Conservation (phyloP, 306 rosid species). For the Prosopis cineraria region DNA sequence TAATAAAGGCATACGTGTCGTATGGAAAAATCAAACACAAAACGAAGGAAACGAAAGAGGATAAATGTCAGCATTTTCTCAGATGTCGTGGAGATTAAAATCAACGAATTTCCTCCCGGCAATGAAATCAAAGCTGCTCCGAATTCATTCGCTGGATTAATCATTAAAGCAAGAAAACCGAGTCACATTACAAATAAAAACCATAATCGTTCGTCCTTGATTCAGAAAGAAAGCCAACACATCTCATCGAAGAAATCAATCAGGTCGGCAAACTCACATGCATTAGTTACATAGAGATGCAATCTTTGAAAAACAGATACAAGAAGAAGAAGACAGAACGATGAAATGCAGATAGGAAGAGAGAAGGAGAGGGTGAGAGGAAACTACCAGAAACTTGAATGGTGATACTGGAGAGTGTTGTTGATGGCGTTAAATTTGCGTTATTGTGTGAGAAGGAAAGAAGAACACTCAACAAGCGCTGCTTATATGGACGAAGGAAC, state of each 20-base stretch:
- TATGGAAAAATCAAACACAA: not conserved
- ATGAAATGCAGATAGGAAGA: not conserved
- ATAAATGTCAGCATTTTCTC: not conserved
- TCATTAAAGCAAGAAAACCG: not conserved
- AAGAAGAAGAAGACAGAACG: not conserved
- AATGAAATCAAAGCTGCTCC: not conserved
- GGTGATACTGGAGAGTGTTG: not conserved
- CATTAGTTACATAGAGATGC: not conserved
- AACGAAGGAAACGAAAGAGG: not conserved
- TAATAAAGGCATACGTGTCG: not conserved
- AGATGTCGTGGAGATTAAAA: not conserved
- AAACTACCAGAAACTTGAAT: slow-evolving; percentile 6
- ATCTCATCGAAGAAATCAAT: not conserved
- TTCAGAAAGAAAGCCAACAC: not conserved
- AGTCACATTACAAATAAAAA: not conserved
- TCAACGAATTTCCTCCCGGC: not conserved
- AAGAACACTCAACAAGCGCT: too few species aligned
- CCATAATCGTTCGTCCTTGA: not conserved
- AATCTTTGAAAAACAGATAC: not conserved
- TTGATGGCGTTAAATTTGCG: too few species aligned
- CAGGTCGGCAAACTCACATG: not conserved
- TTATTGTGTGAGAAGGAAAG: not conserved
- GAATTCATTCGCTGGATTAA: not conserved
- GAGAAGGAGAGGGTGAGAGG: not conserved
- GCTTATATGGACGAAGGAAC: too few species aligned